A percentile compares a stretch with the other conserved stretches of the same genome.
Conservation (phyloP, 2,329 filamentous ascomycete genomes). For the Chaetomium globosum region DNA sequence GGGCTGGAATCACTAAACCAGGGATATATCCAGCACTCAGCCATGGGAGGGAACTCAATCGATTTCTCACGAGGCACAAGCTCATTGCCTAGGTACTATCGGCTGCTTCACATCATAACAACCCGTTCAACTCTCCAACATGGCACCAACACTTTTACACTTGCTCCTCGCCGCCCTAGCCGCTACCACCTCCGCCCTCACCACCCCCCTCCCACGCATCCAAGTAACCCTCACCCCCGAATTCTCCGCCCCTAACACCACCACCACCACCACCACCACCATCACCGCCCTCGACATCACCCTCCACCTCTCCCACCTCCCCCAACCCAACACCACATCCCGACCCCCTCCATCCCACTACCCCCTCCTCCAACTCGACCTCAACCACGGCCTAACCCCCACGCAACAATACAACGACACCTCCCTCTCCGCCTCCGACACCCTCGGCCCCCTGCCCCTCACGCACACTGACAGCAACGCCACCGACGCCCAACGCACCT, state of each 20-base stretch:
- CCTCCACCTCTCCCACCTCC: background rate
- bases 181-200: background rate
- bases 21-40: too few relatives aligned
- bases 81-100: too few relatives aligned
- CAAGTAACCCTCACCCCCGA: background rate
- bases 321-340: background rate
- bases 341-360: too few relatives aligned
- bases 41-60: too few relatives aligned
- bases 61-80: too few relatives aligned
- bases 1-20: too few relatives aligned
- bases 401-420: background rate
- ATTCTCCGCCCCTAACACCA: background rate
- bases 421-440: background rate
- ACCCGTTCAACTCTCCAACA: too few relatives aligned
- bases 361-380: slow-evolving; percentile 2
- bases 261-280: too few relatives aligned
- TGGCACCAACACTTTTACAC: background rate
- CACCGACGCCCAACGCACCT: background rate
- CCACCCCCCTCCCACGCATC: background rate
- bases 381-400: slow-evolving; percentile 9
- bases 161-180: background rate
- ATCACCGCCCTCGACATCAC: background rate
- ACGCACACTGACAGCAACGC: slow-evolving; percentile 1
- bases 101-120: too few relatives aligned
- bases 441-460: background rate